A percentile compares a stretch with the other conserved stretches of the same genome.
Evolutionary conservation across 495 filamentous ascomycete genomes (phyloP).

Genomic region (Aspergillus baeticus): DNA sequence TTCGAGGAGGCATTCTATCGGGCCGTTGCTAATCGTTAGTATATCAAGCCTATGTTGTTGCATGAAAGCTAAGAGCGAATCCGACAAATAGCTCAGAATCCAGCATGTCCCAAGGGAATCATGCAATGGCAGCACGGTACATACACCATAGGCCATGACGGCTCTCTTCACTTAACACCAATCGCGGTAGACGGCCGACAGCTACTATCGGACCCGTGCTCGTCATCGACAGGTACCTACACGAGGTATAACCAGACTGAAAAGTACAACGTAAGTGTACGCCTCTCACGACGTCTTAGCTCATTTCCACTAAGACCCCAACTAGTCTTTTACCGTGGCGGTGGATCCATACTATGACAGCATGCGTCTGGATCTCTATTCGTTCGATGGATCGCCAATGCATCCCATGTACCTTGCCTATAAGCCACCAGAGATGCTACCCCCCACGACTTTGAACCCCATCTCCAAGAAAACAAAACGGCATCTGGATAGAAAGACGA

Average conservation of each 20-base stretch:
- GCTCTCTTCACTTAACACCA: constrained; percentile 60
- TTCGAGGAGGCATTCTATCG: constrained; percentile 76
- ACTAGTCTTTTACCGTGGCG: constrained; percentile 60
- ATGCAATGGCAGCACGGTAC: constrained; percentile 80
- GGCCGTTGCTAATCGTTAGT: constrained; percentile 71
- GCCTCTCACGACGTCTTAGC: not conserved
- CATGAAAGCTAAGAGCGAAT: not conserved
- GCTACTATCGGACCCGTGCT: constrained; percentile 67
- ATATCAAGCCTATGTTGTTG: not conserved
- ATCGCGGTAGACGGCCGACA: constrained; percentile 72
- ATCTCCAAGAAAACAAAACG: constrained; percentile 40
- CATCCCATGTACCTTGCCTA: constrained; percentile 73
- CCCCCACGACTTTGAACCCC: constrained; percentile 67
- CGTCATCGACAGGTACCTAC: constrained; percentile 50
- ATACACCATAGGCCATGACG: constrained; percentile 53
- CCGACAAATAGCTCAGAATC: constrained; percentile 51
- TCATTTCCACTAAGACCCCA: constrained; percentile 17
- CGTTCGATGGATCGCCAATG: constrained; percentile 65
- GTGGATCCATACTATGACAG: constrained; percentile 62
- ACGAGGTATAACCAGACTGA: constrained; percentile 71
- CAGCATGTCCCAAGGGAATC: constrained; percentile 64
- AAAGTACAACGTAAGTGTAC: constrained; percentile 53
- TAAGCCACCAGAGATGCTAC: constrained; percentile 71
- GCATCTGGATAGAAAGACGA: constrained; percentile 19
- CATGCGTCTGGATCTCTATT: constrained; percentile 63